Evolutionary conservation across 1,284 basidiomycete species (phyloP), one percentile per base, ranked within the genome.

Genomic region (Trichosporon sp.): DNA sequence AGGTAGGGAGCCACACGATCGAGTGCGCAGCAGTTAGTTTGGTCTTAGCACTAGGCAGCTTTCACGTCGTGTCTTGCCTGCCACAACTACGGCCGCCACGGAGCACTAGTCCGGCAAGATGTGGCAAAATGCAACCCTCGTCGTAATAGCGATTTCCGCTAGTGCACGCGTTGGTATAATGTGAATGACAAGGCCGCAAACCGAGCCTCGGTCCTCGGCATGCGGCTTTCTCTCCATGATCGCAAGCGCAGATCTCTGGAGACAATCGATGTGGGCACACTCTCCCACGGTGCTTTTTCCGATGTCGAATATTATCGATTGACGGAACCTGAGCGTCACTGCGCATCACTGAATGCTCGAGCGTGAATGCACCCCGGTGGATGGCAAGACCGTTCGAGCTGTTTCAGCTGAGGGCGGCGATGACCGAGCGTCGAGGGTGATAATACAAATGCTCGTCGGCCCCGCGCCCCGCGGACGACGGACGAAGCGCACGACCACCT

Each of bases 231-330:
- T 37, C 26, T 26, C 4, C 31, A n/a, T 14, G 46, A 54, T 54
- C 19, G 51, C 10, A 32, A 8, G 2, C 31, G 31, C 43, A 46
- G 43, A 46, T 46, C 43, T n/a, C 16, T 26, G 26, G 26, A 5
- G 43, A 16, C 16, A 2, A 1, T 2, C 4, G 26, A 35, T 61
- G 26, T 32, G 26, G 26, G 26, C 16, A 10, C 1, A 54, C 31
- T 63, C 32, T 63, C 59, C 59, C 59, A 63, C 59, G 59, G 59
- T 63, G 59, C 14, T n/a, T 63, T 63, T n/a, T 35, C 59, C 59
- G 59, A 63, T 35, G 2, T 63, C 31, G 31, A 31, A 32, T 31
- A 14, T 26, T 3, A 46, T n/a, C n/a, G 43, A 46, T 4, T n/a
- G 4, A 11, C 43, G 43, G 43, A 26, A 46, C 43, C 43, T 46